phyloP scores from a whole-genome alignment of 2,329 filamentous ascomycete genomes.

The Alternaria conjuncta region DNA sequence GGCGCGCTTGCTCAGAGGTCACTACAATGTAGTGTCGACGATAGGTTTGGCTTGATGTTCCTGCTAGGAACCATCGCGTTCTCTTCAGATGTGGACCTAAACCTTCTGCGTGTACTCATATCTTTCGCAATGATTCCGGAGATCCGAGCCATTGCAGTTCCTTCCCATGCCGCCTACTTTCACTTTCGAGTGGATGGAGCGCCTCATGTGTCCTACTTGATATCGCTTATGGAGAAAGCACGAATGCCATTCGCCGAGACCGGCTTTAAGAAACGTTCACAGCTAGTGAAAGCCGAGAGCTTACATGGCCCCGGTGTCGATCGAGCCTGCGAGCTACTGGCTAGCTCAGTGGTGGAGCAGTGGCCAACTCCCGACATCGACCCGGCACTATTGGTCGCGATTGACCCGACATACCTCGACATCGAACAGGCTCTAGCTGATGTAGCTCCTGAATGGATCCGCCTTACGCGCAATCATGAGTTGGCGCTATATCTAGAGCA shows the following conservation, averaged over 20 bases:
- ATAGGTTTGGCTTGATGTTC: conserved; percentile 54
- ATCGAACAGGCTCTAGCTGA: conserved; percentile 49
- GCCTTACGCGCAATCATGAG: conserved; percentile 57
- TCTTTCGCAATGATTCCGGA: conserved; percentile 53
- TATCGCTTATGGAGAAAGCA: conserved; percentile 25
- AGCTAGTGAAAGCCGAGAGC: conserved; percentile 35
- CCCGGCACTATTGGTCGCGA: conserved; percentile 31
- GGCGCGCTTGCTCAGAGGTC: conserved; percentile 53
- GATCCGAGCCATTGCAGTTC: conserved; percentile 36
- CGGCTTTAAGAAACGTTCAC: conserved; percentile 25
- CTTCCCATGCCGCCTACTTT: conserved; percentile 25
- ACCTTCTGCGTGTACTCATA: conserved; percentile 52
- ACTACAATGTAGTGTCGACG: conserved; percentile 23
- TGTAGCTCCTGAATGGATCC: conserved; percentile 57
- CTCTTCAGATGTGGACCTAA: conserved; percentile 46
- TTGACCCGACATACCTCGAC: conserved; percentile 39
- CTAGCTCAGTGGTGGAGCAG: conserved; percentile 46
- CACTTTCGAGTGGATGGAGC: conserved; percentile 46
- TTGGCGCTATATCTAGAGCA: conserved; percentile 53
- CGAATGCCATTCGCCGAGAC: conserved; percentile 42
- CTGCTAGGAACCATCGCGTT: conserved; percentile 56
- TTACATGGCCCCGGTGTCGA: conserved; percentile 27
- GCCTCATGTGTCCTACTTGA: conserved; percentile 24
- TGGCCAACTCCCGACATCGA: conserved; percentile 50
- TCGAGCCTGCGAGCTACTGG: conserved; percentile 49